A percentile compares a stretch with the other conserved stretches of the same genome.
phyloP scores from a whole-genome alignment of 2,329 filamentous ascomycete genomes.

The Sporothrix globosa region DNA sequence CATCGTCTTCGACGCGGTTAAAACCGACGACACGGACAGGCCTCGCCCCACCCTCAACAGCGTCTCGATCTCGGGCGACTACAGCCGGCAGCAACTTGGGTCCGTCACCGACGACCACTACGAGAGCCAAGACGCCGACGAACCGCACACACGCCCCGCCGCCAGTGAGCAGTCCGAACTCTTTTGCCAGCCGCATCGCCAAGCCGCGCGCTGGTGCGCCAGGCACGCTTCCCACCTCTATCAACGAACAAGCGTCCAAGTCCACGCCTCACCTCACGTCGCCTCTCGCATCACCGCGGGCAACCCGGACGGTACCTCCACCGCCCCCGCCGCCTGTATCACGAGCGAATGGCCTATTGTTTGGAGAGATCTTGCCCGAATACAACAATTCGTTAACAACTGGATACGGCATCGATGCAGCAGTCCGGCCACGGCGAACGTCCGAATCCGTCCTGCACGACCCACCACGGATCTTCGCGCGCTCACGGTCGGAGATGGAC shows the following conservation, averaged over 20 bases:
- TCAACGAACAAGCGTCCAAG: conserved; percentile 48
- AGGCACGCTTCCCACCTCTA: conserved; percentile 42
- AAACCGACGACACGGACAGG: conserved; percentile 15
- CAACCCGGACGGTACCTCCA: conserved; percentile 36
- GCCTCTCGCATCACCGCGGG: conserved; percentile 40
- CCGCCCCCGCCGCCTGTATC: conserved; percentile 39
- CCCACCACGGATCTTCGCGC: conserved; percentile 48
- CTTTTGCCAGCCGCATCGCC: conserved; percentile 56
- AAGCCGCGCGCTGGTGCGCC: conserved; percentile 49
- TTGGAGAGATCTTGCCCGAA: conserved; percentile 72
- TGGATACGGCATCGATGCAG: conserved; percentile 63
- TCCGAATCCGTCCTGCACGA: conserved; percentile 71
- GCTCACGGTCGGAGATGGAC: conserved; percentile 60
- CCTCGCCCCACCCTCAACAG: not conserved
- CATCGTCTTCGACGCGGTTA: conserved; percentile 37
- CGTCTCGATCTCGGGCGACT: conserved; percentile 5
- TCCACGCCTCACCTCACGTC: conserved; percentile 51
- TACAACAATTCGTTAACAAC: conserved; percentile 56
- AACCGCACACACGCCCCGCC: not conserved
- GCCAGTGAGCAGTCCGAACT: conserved; percentile 33
- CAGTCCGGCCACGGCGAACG: conserved; percentile 60
- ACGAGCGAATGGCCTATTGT: conserved; percentile 61
- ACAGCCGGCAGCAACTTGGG: conserved; percentile 36
- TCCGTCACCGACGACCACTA: conserved; percentile 37
- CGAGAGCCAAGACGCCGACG: conserved; percentile 32